Evolutionary conservation across 768 basidiomycete species (phyloP).

Genomic region (Chalciporus pseudorubinellus): DNA sequence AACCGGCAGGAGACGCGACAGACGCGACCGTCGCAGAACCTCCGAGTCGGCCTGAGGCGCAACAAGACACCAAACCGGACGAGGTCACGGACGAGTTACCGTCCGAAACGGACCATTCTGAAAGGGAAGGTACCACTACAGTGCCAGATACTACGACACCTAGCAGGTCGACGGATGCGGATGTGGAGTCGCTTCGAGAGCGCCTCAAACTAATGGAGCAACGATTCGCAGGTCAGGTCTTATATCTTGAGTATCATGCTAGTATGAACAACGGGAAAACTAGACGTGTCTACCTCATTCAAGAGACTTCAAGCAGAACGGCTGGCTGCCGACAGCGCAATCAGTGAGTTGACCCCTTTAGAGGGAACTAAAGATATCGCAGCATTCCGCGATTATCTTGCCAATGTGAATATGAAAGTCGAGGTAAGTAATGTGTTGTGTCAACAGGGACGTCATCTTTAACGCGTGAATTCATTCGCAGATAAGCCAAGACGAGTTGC

Average conservation of each 20-base stretch:
- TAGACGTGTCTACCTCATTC: conserved; percentile 79
- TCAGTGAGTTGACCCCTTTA: conserved; percentile 71
- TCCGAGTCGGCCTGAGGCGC: background rate
- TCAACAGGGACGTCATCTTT: background rate
- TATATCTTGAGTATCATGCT: background rate
- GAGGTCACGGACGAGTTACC: background rate
- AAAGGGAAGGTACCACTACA: background rate
- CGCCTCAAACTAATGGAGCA: conserved; percentile 71
- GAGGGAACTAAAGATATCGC: conserved; percentile 61
- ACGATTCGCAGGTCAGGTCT: conserved; percentile 61
- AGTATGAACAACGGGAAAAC: conserved; percentile 5
- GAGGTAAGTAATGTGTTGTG: conserved; percentile 50
- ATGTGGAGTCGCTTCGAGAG: conserved; percentile 61
- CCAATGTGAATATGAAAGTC: conserved; percentile 60
- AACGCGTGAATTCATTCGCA: conserved; percentile 26
- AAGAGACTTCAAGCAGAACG: conserved; percentile 74
- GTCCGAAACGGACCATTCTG: background rate
- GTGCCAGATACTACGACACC: background rate
- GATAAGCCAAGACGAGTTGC: conserved; percentile 77
- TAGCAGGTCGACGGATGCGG: conserved; percentile 12
- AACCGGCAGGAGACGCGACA: background rate
- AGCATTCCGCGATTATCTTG: conserved; percentile 71
- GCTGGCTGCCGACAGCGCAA: conserved; percentile 59
- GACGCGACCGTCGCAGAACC: background rate
- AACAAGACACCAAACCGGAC: background rate